phyloP scores from a whole-genome alignment of 305 asterid species.

The Euphrasia arctica region DNA sequence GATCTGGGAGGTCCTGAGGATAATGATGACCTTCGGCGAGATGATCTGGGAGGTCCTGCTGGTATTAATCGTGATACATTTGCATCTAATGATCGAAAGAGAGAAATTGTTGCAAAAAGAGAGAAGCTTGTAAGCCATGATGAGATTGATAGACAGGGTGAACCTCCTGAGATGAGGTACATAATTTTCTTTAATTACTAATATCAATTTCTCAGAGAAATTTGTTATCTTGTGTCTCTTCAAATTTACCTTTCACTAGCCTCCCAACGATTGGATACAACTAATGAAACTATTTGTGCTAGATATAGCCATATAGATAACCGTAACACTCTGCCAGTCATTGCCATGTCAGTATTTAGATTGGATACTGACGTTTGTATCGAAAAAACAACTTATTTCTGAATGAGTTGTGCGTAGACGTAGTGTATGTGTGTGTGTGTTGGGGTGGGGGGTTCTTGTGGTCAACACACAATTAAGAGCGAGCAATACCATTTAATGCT shows the following conservation, averaged over 20 bases:
- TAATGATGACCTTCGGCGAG: slow-evolving; percentile 46
- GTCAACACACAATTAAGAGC: neutral
- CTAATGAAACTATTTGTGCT: neutral
- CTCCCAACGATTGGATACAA: slow-evolving; percentile 1
- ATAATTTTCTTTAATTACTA: slow-evolving; percentile 11
- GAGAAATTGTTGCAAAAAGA: slow-evolving; percentile 44
- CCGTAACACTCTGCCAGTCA: neutral
- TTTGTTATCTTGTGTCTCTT: neutral
- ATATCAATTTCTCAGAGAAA: neutral
- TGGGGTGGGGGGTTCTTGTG: neutral
- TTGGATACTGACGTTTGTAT: neutral
- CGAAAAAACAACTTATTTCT: neutral
- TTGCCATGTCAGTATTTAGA: neutral
- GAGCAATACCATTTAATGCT: neutral
- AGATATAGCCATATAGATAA: neutral
- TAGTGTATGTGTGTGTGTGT: neutral
- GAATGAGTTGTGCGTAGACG: neutral
- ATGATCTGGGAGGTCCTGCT: slow-evolving; percentile 31
- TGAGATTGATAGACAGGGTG: slow-evolving; percentile 42
- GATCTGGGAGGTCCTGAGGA: slow-evolving; percentile 30
- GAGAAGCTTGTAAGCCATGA: slow-evolving; percentile 31
- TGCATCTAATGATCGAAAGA: slow-evolving; percentile 46
- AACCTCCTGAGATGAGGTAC: slow-evolving; percentile 55
- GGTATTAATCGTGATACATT: slow-evolving; percentile 37
- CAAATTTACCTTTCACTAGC: slow-evolving; percentile 18